Percentiles rank a stretch among this genome's conserved stretches.
Conservation (phyloP, 306 rosid species). For the Cucumis hystrix region DNA sequence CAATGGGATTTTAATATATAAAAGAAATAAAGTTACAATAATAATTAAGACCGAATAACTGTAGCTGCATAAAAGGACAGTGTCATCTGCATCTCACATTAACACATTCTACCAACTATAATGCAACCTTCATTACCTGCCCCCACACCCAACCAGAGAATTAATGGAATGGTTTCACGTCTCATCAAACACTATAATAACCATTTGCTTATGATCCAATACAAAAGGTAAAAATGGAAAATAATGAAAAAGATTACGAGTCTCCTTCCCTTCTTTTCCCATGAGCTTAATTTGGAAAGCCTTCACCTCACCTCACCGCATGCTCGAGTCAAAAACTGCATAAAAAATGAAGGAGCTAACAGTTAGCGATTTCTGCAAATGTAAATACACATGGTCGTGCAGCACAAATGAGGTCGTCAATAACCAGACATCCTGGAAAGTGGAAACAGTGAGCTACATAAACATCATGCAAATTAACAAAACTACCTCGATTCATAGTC, state of each 20-base stretch:
- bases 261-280: not conserved
- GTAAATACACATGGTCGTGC: not conserved
- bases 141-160: not conserved
- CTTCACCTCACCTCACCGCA: not conserved
- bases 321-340: conserved; percentile 1
- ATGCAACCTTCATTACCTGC: not conserved
- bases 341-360: not conserved
- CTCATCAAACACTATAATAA: not conserved
- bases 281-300: not conserved
- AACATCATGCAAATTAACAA: not conserved
- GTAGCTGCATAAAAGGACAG: not conserved
- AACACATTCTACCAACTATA: not conserved
- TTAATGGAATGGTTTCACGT: not conserved
- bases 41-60: not conserved
- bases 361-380: not conserved
- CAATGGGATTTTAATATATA: not conserved
- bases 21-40: not conserved
- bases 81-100: not conserved
- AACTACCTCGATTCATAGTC: not conserved
- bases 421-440: not conserved
- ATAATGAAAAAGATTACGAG: not conserved
- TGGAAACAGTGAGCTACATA: not conserved
- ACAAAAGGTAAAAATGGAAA: not conserved
- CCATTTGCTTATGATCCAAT: not conserved
- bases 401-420: not conserved